Evolutionary conservation across 768 basidiomycete species (phyloP).

Genomic region (Leccinellum luteum): DNA sequence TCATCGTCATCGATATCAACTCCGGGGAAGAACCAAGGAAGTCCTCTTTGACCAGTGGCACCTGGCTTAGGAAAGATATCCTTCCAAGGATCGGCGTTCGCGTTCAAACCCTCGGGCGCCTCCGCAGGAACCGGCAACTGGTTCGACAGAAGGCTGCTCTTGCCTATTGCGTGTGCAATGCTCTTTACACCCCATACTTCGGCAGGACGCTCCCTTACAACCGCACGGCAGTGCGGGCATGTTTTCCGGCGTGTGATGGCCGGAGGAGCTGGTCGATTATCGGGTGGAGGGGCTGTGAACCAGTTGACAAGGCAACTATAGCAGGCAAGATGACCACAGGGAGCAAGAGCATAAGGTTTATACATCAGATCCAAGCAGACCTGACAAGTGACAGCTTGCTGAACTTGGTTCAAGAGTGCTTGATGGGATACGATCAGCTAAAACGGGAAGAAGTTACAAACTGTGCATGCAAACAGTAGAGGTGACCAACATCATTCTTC

Average conservation of each 20-base stretch:
- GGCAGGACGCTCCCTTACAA: slow-evolving; percentile 44
- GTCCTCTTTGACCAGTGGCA: slow-evolving; percentile 2
- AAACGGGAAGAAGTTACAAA: not conserved
- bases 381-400: slow-evolving; percentile 70
- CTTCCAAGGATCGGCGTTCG: slow-evolving; percentile 59
- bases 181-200: slow-evolving; percentile 49
- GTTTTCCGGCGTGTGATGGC: slow-evolving; percentile 38
- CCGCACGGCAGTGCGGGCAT: slow-evolving; percentile 44
- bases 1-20: slow-evolving; percentile 18
- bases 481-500: slow-evolving; percentile 37
- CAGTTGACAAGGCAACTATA: slow-evolving; percentile 71
- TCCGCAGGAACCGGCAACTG: slow-evolving; percentile 27
- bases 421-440: slow-evolving; percentile 56
- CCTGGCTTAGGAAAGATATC: slow-evolving; percentile 49
- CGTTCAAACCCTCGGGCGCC: slow-evolving; percentile 22
- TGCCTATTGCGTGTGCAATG: slow-evolving; percentile 44
- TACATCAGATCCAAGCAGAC: slow-evolving; percentile 76
- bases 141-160: slow-evolving; percentile 47
- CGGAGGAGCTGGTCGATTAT: slow-evolving; percentile 24
- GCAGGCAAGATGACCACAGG: slow-evolving; percentile 75
- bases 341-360: slow-evolving; percentile 69
- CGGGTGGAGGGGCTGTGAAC: slow-evolving; percentile 54
- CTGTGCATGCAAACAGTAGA: not conserved
- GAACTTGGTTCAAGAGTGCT: slow-evolving; percentile 49
- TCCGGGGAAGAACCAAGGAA: slow-evolving; percentile 27